Evolutionary conservation across 2,329 filamentous ascomycete genomes (phyloP).

Genomic region (Verticillium isaacii): DNA sequence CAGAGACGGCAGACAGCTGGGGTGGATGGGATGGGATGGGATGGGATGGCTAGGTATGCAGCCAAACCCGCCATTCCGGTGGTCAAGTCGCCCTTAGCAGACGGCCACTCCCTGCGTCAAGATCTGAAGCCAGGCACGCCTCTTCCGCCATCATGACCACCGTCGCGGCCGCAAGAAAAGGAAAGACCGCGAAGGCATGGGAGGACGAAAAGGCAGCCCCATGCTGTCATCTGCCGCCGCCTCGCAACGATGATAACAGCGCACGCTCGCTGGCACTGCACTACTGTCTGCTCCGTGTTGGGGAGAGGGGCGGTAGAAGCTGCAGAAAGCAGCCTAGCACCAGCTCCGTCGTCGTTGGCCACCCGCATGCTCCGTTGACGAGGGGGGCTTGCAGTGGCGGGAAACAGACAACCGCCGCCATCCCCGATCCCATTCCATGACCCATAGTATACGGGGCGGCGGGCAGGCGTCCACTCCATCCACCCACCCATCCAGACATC

Average conservation of each 20-base stretch:
- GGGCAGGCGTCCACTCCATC: not conserved
- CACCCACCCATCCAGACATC: not conserved
- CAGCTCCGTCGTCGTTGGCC: not conserved
- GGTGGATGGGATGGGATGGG: too few species aligned
- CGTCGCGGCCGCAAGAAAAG: too few species aligned
- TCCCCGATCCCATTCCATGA: not conserved
- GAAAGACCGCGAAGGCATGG: too few species aligned
- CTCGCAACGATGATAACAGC: not conserved
- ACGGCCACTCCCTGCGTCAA: too few species aligned
- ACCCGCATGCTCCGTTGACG: not conserved
- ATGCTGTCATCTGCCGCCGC: too few species aligned
- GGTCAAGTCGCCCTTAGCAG: too few species aligned
- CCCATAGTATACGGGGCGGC: not conserved
- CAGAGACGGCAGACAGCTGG: too few species aligned
- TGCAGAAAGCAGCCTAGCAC: not conserved
- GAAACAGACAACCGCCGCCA: not conserved
- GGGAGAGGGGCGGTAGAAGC: not conserved
- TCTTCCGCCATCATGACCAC: too few species aligned
- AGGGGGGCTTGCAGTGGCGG: not conserved
- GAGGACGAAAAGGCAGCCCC: too few species aligned
- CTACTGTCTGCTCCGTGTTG: not conserved
- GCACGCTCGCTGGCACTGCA: not conserved
- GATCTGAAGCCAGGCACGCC: too few species aligned
- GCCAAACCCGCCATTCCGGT: too few species aligned
- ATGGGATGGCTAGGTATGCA: too few species aligned